Base-by-base conservation (phyloP, 352 stramenopile species). In the Phytophthora fragariae region DNA sequence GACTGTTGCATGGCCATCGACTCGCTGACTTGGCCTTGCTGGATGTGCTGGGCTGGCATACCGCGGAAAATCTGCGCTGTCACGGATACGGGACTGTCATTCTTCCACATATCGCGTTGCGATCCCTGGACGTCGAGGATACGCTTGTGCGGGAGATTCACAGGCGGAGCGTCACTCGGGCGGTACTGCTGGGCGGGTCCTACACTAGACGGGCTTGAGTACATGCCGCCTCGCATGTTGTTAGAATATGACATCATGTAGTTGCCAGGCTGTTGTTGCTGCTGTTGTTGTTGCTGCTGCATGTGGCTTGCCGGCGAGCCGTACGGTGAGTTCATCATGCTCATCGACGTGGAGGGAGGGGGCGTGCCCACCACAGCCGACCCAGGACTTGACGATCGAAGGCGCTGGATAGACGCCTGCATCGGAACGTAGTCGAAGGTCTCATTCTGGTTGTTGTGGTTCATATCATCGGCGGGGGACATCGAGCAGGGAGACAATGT, bases 11-110 rank as follows among this genome's bases (percentile, higher is more conserved):
- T 74, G 11, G 50, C 65, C 63, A 83, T 73, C 19, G 56, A 49
- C 8, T 84, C 80, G 35, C 47, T 75, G 27, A 62, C 65, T 62
- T 74, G 63, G n/a, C 47, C 44, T 62, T 79, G 78, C 27, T 86
- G 69, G 8, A 81, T 68, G n/a, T 81, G 64, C 57, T 76, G 60
- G 2, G 60, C 33, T 29, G 77, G 72, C 52, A 76, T 70, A 4
- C 75, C 71, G 15, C 81, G 83, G 62, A 87, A 91, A 52, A 91
- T 88, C 12, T 77, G 79, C n/a, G 83, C 79, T 57, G 80, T 81
- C 24, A 91, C 83, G 8, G 83, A 91, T 63, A 91, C 83, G 47
- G 83, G 83, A 52, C 83, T 91, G 35, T 91, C 81, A 24, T 81
- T 88, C 65, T 87, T 87, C 83, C 83, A 91, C 65, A 84, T 62